These are phyloP conservation scores for Viola pubescens DNA, from an alignment of 441 rosid genomes.

Conservation along the genomic window DNA sequence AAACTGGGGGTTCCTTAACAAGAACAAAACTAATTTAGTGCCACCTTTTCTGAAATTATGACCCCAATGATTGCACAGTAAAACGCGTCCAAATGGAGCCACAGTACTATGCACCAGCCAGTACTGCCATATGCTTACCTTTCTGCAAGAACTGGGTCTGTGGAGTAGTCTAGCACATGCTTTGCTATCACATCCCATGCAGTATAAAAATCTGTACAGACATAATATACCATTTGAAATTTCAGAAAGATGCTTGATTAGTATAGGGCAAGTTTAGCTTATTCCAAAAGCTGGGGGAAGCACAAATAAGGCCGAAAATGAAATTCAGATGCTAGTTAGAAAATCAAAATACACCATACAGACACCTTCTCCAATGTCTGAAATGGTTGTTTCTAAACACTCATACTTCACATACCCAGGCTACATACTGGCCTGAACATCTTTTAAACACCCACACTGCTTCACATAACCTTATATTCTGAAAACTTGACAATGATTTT, in stretches of 20 bases:
- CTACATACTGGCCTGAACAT: neutral
- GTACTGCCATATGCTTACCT: constrained; percentile 41
- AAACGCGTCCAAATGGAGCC: constrained; percentile 2
- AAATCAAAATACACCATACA: too few relatives aligned
- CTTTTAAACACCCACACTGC: neutral
- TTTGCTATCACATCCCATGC: constrained; percentile 85
- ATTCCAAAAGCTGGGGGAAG: neutral
- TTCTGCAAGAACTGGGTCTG: constrained; percentile 54
- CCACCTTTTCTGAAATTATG: constrained; percentile 4
- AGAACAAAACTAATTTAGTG: neutral
- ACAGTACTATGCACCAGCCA: constrained; percentile 1
- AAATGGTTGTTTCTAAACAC: neutral
- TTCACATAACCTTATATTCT: neutral
- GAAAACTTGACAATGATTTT: neutral
- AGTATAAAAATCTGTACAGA: constrained; percentile 76
- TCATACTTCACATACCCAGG: neutral
- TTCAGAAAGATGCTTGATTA: constrained; percentile 11
- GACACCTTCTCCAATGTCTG: neutral
- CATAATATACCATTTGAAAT: constrained; percentile 7
- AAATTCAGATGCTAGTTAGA: too few relatives aligned
- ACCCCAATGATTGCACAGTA: constrained; percentile 8
- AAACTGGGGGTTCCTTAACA: constrained; percentile 1
- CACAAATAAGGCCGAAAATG: neutral
- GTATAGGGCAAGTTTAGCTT: neutral
- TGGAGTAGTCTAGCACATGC: constrained; percentile 43